Evolutionary conservation across 179 eudicot species (phyloP), one percentile per base, ranked within the genome.

Genomic region (Gypsophila paniculata): DNA sequence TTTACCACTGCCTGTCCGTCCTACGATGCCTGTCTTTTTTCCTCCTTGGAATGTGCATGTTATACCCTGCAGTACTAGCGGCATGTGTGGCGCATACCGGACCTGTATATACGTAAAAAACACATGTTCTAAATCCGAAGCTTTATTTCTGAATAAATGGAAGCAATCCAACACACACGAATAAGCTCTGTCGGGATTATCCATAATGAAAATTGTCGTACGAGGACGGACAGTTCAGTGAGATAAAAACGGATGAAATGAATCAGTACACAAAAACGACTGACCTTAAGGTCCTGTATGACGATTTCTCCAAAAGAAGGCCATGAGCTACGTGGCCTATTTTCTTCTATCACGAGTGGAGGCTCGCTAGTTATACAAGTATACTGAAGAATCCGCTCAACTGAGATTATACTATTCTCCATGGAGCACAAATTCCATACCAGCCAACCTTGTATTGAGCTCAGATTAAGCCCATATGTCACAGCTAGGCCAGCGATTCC

Each of bases 1-100:
- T 85, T 89, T 89, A 57, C 95, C 95, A 76, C 95, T 85, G n/a
- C 95, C 95, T 39, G 95, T 89, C 73, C 95, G 84, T 59, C 95
- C 95, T 8, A 89, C 95, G 61, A 89, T 84, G 53, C 95, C 96
- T 0, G 87, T 84, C 84, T 84, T 89, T 67, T 74, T 89, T 12
- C 89, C 90, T 67, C 96, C 91, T 25, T 72, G 69, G 72, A 89
- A 84, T 46, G 89, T 84, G 78, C 98, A 93, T 10, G 91, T 81
- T 36, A 92, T 82, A 51, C 98, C 98, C 75, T 85, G 82, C 65
- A 92, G 73, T 39, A 93, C 98, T 61, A 93, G 87, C 18, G 96
- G 98, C 90, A 93, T 74, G 57, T 91, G 96, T 3, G 90, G 90
- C 25, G 96, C 96, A 74, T 91, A 93, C 48, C 93, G 89, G 52